phyloP scores from a whole-genome alignment of 2,329 filamentous ascomycete species.

The Botrytis galanthina region DNA sequence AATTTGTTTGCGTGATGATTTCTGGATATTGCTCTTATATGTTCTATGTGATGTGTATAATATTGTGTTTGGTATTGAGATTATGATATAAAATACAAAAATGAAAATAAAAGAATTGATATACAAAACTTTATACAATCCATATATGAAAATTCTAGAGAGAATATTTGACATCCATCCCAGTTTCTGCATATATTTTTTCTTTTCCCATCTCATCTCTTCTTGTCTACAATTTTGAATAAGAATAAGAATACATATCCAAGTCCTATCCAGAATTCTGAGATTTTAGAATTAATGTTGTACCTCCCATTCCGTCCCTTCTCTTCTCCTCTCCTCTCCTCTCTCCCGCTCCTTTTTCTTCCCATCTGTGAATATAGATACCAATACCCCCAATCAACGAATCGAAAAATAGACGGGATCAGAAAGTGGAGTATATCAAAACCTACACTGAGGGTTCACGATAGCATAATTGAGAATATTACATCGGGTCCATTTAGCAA shows the following conservation, averaged over 20 bases:
- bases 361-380: not conserved
- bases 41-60: no score
- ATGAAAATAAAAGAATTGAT: no score
- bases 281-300: not conserved
- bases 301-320: accelerated
- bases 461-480: not conserved
- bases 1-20: not conserved
- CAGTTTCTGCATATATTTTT: no score
- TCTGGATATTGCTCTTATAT: no score
- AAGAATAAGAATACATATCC: not conserved
- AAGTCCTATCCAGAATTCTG: not conserved
- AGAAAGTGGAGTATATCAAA: not conserved
- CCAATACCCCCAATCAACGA: not conserved
- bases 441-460: accelerated
- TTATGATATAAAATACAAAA: no score
- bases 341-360: not conserved
- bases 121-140: not conserved
- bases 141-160: no score
- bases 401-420: not conserved
- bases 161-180: no score
- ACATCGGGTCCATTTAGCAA: not conserved
- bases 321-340: not conserved
- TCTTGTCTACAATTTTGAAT: not conserved
- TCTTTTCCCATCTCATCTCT: no score
- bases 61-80: no score